phyloP scores from a whole-genome alignment of 2,329 filamentous ascomycete species.

The Aspergillus calidoustus region DNA sequence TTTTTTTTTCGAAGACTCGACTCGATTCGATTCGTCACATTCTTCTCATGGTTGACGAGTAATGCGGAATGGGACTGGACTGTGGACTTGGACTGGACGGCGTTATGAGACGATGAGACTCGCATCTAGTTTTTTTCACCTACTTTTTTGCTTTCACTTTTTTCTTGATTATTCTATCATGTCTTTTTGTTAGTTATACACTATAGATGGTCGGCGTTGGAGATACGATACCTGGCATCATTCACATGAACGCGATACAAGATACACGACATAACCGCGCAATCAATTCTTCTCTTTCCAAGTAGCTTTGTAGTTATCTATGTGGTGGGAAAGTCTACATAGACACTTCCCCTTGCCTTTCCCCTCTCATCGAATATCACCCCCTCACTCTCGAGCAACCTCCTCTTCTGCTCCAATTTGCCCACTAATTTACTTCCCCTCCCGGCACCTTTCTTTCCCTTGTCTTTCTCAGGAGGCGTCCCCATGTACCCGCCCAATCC shows the following conservation, averaged over 20 bases:
- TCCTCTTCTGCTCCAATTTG: slow-evolving; percentile 43
- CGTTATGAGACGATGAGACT: slow-evolving; percentile 18
- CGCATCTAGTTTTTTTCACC: not conserved
- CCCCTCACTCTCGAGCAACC: slow-evolving; percentile 40
- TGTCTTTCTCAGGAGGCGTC: not conserved
- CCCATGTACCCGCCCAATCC: slow-evolving; percentile 59
- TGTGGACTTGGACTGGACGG: slow-evolving; percentile 11
- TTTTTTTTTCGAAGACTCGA: not conserved
- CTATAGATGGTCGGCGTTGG: slow-evolving; percentile 16
- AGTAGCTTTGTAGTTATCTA: not conserved
- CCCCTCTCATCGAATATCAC: slow-evolving; percentile 42
- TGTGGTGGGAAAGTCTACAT: slow-evolving; percentile 13
- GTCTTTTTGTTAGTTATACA: slow-evolving; percentile 5
- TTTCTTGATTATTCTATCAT: slow-evolving; percentile 3
- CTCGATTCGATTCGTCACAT: not conserved
- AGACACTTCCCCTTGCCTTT: slow-evolving; percentile 27
- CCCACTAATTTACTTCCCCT: slow-evolving; percentile 48
- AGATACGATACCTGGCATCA: slow-evolving; percentile 11
- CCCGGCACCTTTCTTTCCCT: slow-evolving; percentile 53
- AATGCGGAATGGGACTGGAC: slow-evolving; percentile 13
- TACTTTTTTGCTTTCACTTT: not conserved
- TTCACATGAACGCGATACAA: not conserved
- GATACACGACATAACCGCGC: not conserved
- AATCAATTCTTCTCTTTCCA: not conserved
- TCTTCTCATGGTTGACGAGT: slow-evolving; percentile 16